Conservation (phyloP, 169 alveolate genomes). For the Eimeria sp. region DNA sequence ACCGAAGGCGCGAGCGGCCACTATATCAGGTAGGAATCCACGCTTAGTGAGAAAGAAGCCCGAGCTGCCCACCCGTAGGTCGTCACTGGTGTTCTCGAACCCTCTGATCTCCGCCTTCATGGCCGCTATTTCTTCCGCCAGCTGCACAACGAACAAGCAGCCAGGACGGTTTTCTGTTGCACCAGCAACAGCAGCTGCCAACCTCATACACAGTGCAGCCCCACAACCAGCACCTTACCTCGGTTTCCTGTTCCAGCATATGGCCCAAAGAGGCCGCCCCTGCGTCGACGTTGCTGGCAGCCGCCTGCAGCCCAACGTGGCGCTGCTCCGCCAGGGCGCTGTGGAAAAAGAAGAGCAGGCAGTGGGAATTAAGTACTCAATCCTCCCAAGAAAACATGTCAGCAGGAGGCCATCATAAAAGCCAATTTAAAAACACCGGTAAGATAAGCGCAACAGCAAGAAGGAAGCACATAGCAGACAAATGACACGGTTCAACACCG, state of each 20-base stretch:
- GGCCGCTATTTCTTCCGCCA: slow-evolving; percentile 63
- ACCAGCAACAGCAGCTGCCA: neutral
- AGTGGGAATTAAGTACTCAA: neutral
- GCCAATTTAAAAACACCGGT: neutral
- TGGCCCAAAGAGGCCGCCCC: slow-evolving; percentile 40
- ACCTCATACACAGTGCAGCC: neutral
- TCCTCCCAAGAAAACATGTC: neutral
- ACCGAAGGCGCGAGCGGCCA: neutral
- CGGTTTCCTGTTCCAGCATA: slow-evolving; percentile 54
- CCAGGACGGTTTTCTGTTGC: neutral
- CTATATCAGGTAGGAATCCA: neutral
- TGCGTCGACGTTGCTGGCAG: slow-evolving; percentile 37
- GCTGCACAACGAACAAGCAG: slow-evolving; percentile 6
- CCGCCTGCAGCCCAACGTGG: slow-evolving; percentile 64
- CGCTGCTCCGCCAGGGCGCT: slow-evolving; percentile 69
- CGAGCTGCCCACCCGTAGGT: slow-evolving; percentile 32
- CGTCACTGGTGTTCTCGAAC: slow-evolving; percentile 44
- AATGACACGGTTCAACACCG: neutral
- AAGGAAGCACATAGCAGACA: neutral
- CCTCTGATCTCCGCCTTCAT: slow-evolving; percentile 45
- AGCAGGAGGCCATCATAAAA: neutral
- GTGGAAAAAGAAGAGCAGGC: neutral
- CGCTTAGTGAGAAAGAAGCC: neutral
- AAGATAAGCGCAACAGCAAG: neutral
- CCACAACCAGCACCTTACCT: slow-evolving; percentile 1